Evolutionary conservation across 805 yeast genomes (phyloP).

Genomic region (Saccharomycopsis microspora): DNA sequence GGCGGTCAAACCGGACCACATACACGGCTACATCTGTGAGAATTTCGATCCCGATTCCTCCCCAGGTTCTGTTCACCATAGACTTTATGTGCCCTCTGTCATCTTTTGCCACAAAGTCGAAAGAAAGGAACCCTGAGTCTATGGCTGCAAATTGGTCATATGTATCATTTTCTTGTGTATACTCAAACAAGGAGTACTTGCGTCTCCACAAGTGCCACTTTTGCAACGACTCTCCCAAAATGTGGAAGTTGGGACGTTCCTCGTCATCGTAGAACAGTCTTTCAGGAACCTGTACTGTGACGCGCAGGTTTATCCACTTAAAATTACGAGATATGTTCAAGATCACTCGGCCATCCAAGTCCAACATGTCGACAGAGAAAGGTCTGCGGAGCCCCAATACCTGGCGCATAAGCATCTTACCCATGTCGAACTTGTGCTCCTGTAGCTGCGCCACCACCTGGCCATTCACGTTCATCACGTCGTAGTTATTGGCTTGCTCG

Average conservation of each 20-base stretch:
- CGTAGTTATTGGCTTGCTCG: slow-evolving; percentile 82
- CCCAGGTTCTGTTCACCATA: slow-evolving; percentile 87
- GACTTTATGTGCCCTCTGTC: slow-evolving; percentile 50
- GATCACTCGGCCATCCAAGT: slow-evolving; percentile 46
- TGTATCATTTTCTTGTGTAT: slow-evolving; percentile 26
- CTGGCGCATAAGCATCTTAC: slow-evolving; percentile 59
- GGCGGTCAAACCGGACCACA: slow-evolving; percentile 65
- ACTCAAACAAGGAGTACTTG: slow-evolving; percentile 63
- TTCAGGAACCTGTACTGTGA: slow-evolving; percentile 59
- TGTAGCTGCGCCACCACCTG: slow-evolving; percentile 66
- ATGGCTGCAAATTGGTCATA: slow-evolving; percentile 77
- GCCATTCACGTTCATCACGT: slow-evolving; percentile 63
- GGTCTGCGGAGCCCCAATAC: slow-evolving; percentile 81
- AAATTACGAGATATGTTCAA: slow-evolving; percentile 73
- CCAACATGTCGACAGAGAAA: slow-evolving; percentile 60
- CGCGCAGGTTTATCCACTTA: slow-evolving; percentile 79
- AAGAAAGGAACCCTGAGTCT: slow-evolving; percentile 79
- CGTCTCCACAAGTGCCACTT: slow-evolving; percentile 95
- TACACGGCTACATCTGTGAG: slow-evolving; percentile 94
- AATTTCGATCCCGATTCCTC: slow-evolving; percentile 84
- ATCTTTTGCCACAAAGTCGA: slow-evolving; percentile 71
- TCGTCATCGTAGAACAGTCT: slow-evolving; percentile 23
- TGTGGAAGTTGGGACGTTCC: slow-evolving; percentile 18
- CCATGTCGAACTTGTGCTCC: slow-evolving; percentile 61
- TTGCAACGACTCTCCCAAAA: slow-evolving; percentile 81